phyloP scores from a whole-genome alignment of 106 monocot genomes.

The Dendrobium catenatum region DNA sequence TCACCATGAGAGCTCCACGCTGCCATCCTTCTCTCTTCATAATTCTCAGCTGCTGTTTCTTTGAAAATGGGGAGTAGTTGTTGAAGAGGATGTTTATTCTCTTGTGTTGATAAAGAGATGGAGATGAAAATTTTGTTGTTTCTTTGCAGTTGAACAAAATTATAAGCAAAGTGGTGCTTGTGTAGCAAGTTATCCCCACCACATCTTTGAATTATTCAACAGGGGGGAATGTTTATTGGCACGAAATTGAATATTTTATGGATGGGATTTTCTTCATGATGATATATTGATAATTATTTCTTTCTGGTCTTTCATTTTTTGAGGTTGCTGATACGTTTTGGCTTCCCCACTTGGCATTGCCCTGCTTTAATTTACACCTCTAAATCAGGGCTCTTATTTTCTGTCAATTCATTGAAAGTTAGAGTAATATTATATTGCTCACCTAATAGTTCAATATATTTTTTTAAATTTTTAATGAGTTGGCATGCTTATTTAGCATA shows the following conservation, averaged over 20 bases:
- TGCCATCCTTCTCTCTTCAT: conserved; percentile 82
- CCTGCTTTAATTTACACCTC: too few relatives aligned
- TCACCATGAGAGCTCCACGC: conserved; percentile 32
- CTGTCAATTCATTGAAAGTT: too few relatives aligned
- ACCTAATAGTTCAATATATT: too few relatives aligned
- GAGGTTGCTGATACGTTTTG: too few relatives aligned
- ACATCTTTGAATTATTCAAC: neutral
- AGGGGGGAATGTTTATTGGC: neutral
- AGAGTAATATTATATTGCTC: too few relatives aligned
- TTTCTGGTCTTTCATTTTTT: neutral
- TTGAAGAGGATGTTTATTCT: neutral
- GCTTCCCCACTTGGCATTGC: too few relatives aligned
- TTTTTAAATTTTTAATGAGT: too few relatives aligned
- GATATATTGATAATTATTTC: neutral
- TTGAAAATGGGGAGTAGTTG: neutral
- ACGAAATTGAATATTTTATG: neutral
- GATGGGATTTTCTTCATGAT: neutral
- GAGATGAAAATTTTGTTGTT: too few relatives aligned
- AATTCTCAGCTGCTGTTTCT: conserved; percentile 5
- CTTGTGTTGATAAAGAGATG: neutral
- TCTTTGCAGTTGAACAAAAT: neutral
- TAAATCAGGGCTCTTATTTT: too few relatives aligned
- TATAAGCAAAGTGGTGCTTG: neutral
- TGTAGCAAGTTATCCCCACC: neutral
- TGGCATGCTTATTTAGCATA: too few relatives aligned